A percentile compares a stretch with the other conserved stretches of the same genome.
Conservation (phyloP, 1,139 yeast species). For the Diutina sp. region DNA sequence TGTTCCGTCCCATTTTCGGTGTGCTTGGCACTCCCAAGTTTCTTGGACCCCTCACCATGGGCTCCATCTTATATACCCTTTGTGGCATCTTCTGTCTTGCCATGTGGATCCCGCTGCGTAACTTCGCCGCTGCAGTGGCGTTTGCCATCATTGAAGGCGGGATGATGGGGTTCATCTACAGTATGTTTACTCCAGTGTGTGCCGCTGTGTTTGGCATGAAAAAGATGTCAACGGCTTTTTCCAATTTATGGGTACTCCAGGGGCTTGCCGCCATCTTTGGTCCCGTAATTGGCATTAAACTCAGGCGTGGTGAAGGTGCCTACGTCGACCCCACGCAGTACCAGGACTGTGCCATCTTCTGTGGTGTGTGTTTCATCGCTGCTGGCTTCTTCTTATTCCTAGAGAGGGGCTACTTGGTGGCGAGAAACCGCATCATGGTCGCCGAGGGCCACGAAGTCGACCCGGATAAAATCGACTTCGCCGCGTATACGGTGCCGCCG, state of each 20-base stretch:
- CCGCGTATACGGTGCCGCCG: neutral
- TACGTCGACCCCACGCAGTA: slow-evolving; percentile 2
- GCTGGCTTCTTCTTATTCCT: neutral
- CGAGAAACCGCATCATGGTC: neutral
- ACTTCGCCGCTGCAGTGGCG: slow-evolving; percentile 35
- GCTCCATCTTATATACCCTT: slow-evolving; percentile 17
- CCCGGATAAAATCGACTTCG: neutral
- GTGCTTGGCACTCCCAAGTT: slow-evolving; percentile 21
- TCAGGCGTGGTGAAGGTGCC: neutral
- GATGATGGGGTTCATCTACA: slow-evolving; percentile 32
- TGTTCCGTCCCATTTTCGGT: slow-evolving; percentile 37
- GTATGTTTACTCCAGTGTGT: slow-evolving; percentile 1
- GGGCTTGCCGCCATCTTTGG: neutral
- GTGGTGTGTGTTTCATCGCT: slow-evolving; percentile 1
- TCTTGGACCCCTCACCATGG: slow-evolving; percentile 31
- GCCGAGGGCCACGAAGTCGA: neutral
- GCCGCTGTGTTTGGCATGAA: slow-evolving; percentile 1
- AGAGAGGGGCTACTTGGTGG: neutral
- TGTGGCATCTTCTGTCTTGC: slow-evolving; percentile 31
- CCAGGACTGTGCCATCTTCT: neutral
- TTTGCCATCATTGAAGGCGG: slow-evolving; percentile 36
- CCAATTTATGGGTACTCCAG: neutral
- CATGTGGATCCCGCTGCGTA: slow-evolving; percentile 52
- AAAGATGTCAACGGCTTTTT: neutral
- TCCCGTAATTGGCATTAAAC: neutral